These are phyloP conservation scores for Thalassiosira hispida DNA, from an alignment of 352 stramenopile species.

Conservation along the genomic window DNA sequence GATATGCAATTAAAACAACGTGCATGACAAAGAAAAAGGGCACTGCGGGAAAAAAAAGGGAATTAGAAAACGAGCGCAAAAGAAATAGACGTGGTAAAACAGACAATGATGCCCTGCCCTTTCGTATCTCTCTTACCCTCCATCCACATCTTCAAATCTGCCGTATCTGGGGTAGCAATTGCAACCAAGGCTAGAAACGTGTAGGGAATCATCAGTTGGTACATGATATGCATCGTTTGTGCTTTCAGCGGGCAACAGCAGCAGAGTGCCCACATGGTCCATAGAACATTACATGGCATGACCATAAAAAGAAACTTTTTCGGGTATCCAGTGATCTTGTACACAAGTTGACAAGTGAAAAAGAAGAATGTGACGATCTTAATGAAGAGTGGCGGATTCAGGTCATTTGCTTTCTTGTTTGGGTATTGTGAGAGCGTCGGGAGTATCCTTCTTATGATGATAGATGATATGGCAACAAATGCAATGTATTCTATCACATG, in stretches of 20 bases:
- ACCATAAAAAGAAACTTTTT: constrained; percentile 55
- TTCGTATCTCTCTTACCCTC: too few relatives aligned
- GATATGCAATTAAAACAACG: constrained; percentile 48
- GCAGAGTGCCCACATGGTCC: constrained; percentile 48
- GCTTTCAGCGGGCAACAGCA: constrained; percentile 40
- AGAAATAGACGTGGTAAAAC: too few relatives aligned
- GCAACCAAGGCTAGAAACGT: constrained; percentile 50
- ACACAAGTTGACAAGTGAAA: constrained; percentile 40
- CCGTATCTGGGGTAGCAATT: constrained; percentile 50
- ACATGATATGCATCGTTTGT: constrained; percentile 53
- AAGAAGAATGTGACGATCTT: constrained; percentile 48
- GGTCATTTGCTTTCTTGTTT: constrained; percentile 22
- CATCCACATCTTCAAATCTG: constrained; percentile 60
- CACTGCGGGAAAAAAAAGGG: too few relatives aligned
- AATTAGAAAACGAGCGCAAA: too few relatives aligned
- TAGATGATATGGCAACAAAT: constrained; percentile 34
- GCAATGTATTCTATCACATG: constrained; percentile 55
- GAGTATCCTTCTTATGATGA: constrained; percentile 31
- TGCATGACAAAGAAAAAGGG: constrained; percentile 67
- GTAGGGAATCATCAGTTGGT: constrained; percentile 54
- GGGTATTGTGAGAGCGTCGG: constrained; percentile 37
- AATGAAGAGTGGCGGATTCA: constrained; percentile 43
- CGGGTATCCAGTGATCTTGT: constrained; percentile 62
- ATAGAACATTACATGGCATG: constrained; percentile 65
- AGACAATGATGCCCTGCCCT: too few relatives aligned